Conservation (phyloP, 768 basidiomycete genomes). For the Multifurca ochricompacta region DNA sequence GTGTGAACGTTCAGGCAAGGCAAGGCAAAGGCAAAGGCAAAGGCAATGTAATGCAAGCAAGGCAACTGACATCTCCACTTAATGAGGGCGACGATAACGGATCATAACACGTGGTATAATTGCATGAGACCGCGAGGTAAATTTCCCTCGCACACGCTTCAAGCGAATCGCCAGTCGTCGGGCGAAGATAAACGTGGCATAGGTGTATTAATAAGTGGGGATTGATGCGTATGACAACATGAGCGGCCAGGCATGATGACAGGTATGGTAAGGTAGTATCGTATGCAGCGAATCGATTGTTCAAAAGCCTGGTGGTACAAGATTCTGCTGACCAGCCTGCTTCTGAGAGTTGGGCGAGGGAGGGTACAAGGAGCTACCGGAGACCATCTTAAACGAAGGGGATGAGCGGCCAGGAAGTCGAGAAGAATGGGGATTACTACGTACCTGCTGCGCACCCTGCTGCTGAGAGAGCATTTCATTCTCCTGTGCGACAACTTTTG, state of each 20-base stretch:
- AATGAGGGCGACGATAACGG: background rate
- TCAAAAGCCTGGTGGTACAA: conserved; percentile 22
- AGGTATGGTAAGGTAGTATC: background rate
- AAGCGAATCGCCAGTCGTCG: too few species aligned
- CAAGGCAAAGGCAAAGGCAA: too few species aligned
- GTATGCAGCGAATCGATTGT: background rate
- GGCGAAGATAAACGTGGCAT: background rate
- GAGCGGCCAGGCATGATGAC: background rate
- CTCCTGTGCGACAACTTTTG: conserved; percentile 89
- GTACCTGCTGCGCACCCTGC: conserved; percentile 84
- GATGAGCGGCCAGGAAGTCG: background rate
- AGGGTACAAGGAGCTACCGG: conserved; percentile 19
- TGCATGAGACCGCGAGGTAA: too few species aligned
- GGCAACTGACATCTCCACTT: too few species aligned
- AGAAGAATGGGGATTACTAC: background rate
- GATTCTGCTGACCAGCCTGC: conserved; percentile 17
- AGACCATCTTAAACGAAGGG: conserved; percentile 12
- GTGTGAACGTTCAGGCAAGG: too few species aligned
- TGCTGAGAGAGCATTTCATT: conserved; percentile 91
- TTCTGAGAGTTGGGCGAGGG: conserved; percentile 11
- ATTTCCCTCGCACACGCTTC: too few species aligned
- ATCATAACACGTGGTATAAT: background rate
- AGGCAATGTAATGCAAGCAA: too few species aligned
- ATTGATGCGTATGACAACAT: conserved; percentile 6
- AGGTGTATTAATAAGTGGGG: conserved; percentile 1